Base-by-base conservation (phyloP, 768 basidiomycete species). In the Thelephora aurantiotincta region DNA sequence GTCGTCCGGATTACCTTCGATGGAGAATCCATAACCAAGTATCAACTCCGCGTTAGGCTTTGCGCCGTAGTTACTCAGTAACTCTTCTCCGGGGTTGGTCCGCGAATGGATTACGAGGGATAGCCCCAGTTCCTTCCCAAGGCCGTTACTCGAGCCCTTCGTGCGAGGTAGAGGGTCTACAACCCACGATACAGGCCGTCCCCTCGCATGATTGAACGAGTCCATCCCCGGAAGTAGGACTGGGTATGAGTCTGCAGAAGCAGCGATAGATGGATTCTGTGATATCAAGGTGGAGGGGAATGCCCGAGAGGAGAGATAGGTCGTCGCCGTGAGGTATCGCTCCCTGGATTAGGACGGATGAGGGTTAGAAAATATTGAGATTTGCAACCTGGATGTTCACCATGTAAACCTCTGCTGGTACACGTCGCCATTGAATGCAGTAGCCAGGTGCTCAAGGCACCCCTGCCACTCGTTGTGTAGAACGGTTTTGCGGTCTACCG, bases 41-140 rank as follows among this genome's bases (percentile, higher is more conserved):
- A 97, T 77, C 38, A 97, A 73, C 62, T 93, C 88, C 22, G 87
- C 73, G 60, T 94, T 93, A 0, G 89, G 78, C 59, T 96, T 96
- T 0, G 80, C 75, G 0, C 92, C 93, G 60, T 96, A 96, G 60
- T 94, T 94, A 65, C 92, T 94, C 66, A 82, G 78, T 16, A 93
- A 65, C 59, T 91, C 83, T 20, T 68, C 57, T 13, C 70, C 73
- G 1, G 62, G 51, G 1, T 52, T 51, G 3, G 68, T 64, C 0
- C 66, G 44, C 1, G 56, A 60, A 54, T 82, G 81, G 6, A 73
- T 63, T 2, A 85, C 66, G 45, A 94, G 71, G 1, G 82, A 77
- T 48, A 93, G 73, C 13, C 61, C 62, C 43, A 72, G 60, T 20
- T 57, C 57, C 13, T 53, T 6, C 2, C 35, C 1, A 13, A 35